phyloP scores from a whole-genome alignment of 148 eudicot genomes.

The Dysphania ambrosioides region DNA sequence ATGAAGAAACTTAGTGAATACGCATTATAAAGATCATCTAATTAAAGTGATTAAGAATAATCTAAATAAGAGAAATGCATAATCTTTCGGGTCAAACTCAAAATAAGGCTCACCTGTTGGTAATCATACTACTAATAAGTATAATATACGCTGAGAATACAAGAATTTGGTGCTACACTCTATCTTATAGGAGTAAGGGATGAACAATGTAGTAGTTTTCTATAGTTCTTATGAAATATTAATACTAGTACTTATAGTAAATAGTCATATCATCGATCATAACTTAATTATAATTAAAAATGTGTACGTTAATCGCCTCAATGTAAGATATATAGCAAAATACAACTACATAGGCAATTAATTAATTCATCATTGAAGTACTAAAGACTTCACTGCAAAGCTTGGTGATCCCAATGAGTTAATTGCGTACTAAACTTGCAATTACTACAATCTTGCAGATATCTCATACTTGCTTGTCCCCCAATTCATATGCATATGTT shows the following conservation, averaged over 20 bases:
- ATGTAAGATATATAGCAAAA: no score
- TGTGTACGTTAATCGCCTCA: neutral
- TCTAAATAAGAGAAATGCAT: neutral
- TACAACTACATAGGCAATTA: neutral
- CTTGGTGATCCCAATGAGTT: constrained; percentile 34
- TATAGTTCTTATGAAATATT: no score
- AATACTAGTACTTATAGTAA: no score
- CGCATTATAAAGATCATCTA: neutral
- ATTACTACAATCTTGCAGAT: constrained; percentile 27
- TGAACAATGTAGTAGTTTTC: no score
- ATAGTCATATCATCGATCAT: no score
- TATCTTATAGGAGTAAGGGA: neutral
- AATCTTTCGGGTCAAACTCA: constrained; percentile 6
- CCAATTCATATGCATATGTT: constrained; percentile 34
- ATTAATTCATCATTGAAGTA: neutral
- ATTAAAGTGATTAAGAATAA: neutral
- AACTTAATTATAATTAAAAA: no score
- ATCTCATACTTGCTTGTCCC: constrained; percentile 34
- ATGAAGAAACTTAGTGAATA: neutral
- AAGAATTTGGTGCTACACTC: neutral
- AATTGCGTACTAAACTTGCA: constrained; percentile 15
- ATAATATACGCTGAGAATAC: neutral
- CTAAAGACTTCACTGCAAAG: constrained; percentile 15
- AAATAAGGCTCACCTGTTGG: neutral
- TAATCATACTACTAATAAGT: neutral